Evolutionary conservation across 495 filamentous ascomycete species (phyloP), one percentile per base, ranked within the genome.

Genomic region (Cercophora newfieldiana): DNA sequence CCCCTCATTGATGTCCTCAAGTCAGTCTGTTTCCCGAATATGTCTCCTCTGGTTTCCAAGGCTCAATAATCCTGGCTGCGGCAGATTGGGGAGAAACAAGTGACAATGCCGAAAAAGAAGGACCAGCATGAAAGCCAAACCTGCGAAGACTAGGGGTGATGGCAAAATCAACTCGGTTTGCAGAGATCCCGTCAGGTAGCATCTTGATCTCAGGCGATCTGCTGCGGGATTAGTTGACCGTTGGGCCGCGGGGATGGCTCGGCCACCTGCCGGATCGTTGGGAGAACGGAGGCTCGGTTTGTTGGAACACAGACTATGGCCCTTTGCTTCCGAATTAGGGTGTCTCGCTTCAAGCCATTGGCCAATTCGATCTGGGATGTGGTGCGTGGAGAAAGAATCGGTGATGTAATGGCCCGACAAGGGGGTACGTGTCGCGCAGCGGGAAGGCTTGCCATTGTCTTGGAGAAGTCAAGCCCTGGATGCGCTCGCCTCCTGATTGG

Each of bases 401-500:
- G 44, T 51, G 37, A 61, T 61, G 59, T 61, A 50, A 61, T 61
- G 59, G 37, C 54, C 59, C 22, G 59, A 51, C 44, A 63, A 33
- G 58, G 54, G 51, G 59, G 44, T 26, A 53, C 16, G 31, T 25
- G 65, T 28, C 30, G 22, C 54, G 57, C 19, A 37, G 44, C 47
- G 8, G 29, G 63, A 28, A 22, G 21, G 30, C 47, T 53, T 26
- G n/a, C 50, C 50, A 24, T 53, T 22, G 14, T 7, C 54, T 57
- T 22, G 37, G 37, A 16, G 37, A 44, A n/a, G 18, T 22, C 16
- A 28, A 33, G 22, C n/a, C 25, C 19, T 33, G 54, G 47, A 71
- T 71, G 69, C 69, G 69, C 64, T 71, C 67, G 55, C 31, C 12
- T 49, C 33, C 64, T 69, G 69, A 71, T 71, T 71, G 67, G 69